phyloP scores from a whole-genome alignment of 176 grass and related monocot species.

The Hyparrhenia diplandra region DNA sequence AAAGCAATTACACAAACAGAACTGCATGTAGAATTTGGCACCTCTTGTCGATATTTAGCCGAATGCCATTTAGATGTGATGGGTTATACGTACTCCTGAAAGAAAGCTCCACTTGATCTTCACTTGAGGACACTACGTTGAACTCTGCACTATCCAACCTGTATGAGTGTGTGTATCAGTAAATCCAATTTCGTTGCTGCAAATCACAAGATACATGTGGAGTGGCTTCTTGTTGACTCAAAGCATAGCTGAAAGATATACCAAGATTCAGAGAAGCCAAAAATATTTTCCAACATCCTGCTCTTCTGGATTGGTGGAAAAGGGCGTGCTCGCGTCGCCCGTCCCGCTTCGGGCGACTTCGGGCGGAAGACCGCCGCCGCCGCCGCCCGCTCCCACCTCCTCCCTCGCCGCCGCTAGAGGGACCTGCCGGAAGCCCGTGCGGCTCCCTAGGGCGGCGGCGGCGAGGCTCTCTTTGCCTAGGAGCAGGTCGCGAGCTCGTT shows the following conservation, averaged over 20 bases:
- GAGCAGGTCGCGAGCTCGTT: too few relatives aligned
- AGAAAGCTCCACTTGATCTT: conserved; percentile 66
- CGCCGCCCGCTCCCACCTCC: too few relatives aligned
- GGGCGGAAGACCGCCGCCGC: too few relatives aligned
- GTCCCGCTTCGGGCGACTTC: too few relatives aligned
- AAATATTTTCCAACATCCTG: too few relatives aligned
- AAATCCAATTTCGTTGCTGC: not conserved
- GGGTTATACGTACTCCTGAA: conserved; percentile 60
- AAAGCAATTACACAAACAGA: not conserved
- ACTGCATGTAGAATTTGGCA: not conserved
- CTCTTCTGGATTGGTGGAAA: too few relatives aligned
- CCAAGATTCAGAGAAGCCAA: too few relatives aligned
- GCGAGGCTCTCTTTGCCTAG: too few relatives aligned
- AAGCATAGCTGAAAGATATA: not conserved
- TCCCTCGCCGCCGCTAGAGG: too few relatives aligned
- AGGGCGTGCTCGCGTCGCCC: too few relatives aligned
- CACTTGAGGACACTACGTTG: conserved; percentile 28
- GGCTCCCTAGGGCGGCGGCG: too few relatives aligned
- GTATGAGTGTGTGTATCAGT: not conserved
- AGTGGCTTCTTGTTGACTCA: not conserved
- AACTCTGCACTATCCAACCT: conserved; percentile 55
- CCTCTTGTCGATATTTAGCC: conserved; percentile 64
- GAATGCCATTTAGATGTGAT: conserved; percentile 6
- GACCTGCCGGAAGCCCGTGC: too few relatives aligned
- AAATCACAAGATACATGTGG: not conserved